These are phyloP conservation scores for Ustilago bromivora DNA, from an alignment of 1,284 basidiomycete species.

Conservation along the genomic window DNA sequence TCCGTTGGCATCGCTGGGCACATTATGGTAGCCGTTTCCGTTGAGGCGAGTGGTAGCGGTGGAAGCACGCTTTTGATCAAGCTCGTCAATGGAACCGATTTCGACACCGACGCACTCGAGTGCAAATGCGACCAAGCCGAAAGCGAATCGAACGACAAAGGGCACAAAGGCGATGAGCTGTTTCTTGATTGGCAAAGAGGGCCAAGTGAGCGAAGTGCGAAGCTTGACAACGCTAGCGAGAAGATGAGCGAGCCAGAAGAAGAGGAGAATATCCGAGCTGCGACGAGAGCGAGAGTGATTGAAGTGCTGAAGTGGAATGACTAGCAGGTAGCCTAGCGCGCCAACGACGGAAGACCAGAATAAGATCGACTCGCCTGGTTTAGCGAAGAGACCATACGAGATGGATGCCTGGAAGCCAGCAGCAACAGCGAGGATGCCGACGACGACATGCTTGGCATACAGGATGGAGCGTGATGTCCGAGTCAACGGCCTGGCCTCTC, in stretches of 20 bases:
- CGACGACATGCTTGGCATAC: slow-evolving; percentile 69
- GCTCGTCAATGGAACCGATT: slow-evolving; percentile 34
- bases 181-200: slow-evolving; percentile 43
- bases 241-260: slow-evolving; percentile 85
- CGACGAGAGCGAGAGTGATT: slow-evolving; percentile 83
- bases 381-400: slow-evolving; percentile 39
- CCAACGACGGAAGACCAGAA: slow-evolving; percentile 45
- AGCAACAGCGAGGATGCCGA: slow-evolving; percentile 76
- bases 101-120: slow-evolving; percentile 63
- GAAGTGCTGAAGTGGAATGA: slow-evolving; percentile 68
- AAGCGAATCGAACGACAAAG: slow-evolving; percentile 47
- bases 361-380: slow-evolving; percentile 38
- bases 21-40: slow-evolving; percentile 34
- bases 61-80: slow-evolving; percentile 10
- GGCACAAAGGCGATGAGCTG: slow-evolving; percentile 55
- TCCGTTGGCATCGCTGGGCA: slow-evolving; percentile 31
- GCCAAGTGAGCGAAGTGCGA: slow-evolving; percentile 49
- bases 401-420: slow-evolving; percentile 72
- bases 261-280: slow-evolving; percentile 81
- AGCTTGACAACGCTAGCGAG: slow-evolving; percentile 75
- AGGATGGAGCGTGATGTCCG: slow-evolving; percentile 50
- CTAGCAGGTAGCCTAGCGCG: slow-evolving; percentile 57
- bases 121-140: slow-evolving; percentile 54
- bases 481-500: slow-evolving; percentile 29
- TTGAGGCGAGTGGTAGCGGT: slow-evolving; percentile 9